These are phyloP conservation scores for Kernera saxatilis DNA, from an alignment of 345 rosid genomes.

Conservation along the genomic window DNA sequence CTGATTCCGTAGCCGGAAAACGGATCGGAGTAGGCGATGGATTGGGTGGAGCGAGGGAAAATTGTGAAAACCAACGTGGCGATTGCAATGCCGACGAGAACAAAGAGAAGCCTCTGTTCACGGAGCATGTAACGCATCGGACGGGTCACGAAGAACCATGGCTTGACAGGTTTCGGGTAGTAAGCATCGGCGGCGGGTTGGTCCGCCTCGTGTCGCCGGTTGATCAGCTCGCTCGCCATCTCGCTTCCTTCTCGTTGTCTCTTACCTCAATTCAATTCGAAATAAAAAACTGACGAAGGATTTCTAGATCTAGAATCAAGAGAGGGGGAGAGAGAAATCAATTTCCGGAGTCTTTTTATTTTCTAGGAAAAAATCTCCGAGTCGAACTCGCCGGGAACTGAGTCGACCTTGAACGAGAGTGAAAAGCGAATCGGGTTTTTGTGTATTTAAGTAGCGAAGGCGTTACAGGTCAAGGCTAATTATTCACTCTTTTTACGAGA, in stretches of 20 bases:
- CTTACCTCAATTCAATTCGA: background rate
- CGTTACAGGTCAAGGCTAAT: slow-evolving; percentile 8
- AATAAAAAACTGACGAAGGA: background rate
- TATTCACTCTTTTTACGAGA: background rate
- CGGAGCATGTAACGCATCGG: slow-evolving; percentile 45
- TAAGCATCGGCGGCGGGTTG: slow-evolving; percentile 55
- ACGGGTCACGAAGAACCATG: slow-evolving; percentile 63
- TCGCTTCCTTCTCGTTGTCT: background rate
- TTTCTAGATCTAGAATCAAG: slow-evolving; percentile 4
- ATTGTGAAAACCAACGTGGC: slow-evolving; percentile 52
- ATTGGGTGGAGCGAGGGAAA: slow-evolving; percentile 35
- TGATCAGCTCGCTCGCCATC: slow-evolving; percentile 83
- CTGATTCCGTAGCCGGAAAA: slow-evolving; percentile 22
- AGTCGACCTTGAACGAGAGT: slow-evolving; percentile 31
- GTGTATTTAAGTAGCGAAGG: slow-evolving; percentile 23
- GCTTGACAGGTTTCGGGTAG: slow-evolving; percentile 80
- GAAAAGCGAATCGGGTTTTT: slow-evolving; percentile 17
- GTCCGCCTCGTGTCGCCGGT: slow-evolving; percentile 71
- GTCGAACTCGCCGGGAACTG: slow-evolving; percentile 33
- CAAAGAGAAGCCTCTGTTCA: slow-evolving; percentile 48
- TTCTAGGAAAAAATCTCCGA: background rate
- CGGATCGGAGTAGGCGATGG: slow-evolving; percentile 12
- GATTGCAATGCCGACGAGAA: slow-evolving; percentile 58
- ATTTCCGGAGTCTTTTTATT: background rate
- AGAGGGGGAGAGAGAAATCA: background rate